phyloP scores from a whole-genome alignment of 177 flowering plant species.

The Vitis hybrid region DNA sequence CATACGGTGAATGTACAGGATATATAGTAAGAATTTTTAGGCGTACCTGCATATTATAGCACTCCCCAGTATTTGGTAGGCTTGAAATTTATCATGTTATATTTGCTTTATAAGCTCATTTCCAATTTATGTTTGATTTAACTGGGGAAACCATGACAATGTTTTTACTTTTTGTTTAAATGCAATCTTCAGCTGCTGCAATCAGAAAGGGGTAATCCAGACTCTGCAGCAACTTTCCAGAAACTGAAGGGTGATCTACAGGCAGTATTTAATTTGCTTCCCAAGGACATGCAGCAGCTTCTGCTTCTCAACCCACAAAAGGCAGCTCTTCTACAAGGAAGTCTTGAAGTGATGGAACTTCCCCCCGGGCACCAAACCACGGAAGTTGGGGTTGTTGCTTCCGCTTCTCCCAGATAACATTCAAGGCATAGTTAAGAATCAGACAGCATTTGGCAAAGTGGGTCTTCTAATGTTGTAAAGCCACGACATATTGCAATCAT shows the following conservation, averaged over 20 bases:
- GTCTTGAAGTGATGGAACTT: conserved; percentile 35
- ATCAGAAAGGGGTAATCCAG: conserved; percentile 49
- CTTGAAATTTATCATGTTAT: no score
- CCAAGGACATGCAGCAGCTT: conserved; percentile 88
- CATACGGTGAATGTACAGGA: no score
- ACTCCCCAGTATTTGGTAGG: no score
- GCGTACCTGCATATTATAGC: no score
- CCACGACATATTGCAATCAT: neutral
- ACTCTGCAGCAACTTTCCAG: conserved; percentile 41
- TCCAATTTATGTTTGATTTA: no score
- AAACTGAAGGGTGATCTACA: conserved; percentile 75
- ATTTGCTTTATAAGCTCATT: no score
- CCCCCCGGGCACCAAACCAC: conserved; percentile 36
- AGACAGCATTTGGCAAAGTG: neutral
- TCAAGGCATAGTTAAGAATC: neutral
- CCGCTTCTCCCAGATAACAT: conserved; percentile 29
- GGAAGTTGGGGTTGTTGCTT: conserved; percentile 19
- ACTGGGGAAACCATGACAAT: no score
- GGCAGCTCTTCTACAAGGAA: conserved; percentile 56
- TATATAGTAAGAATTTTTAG: no score
- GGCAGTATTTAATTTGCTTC: conserved; percentile 71
- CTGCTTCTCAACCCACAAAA: conserved; percentile 77
- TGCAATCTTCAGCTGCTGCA: conserved; percentile 36
- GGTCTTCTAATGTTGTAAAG: conserved; percentile 10
- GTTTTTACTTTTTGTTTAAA: neutral